Conservation (phyloP, 257 asterid species). For the Knoxia roxburghii region DNA sequence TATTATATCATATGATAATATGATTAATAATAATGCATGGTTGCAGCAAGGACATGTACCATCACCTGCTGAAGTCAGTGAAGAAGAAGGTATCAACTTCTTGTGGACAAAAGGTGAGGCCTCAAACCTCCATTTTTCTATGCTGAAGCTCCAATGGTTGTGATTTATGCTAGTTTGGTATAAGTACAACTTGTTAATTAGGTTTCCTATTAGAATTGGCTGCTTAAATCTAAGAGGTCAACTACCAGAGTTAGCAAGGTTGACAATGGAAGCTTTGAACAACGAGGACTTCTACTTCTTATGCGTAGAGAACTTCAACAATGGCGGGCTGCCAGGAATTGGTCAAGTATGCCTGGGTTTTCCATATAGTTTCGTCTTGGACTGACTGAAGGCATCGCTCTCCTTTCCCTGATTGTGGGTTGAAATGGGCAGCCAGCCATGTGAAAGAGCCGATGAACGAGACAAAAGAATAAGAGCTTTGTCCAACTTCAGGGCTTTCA, state of each 20-base stretch:
- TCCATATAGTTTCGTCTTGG: constrained; percentile 51
- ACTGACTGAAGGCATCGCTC: constrained; percentile 1
- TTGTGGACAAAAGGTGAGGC: constrained; percentile 54
- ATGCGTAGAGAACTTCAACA: constrained; percentile 53
- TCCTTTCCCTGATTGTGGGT: not conserved
- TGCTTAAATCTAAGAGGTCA: constrained; percentile 52
- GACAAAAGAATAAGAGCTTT: too few species aligned
- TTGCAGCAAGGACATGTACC: constrained; percentile 55
- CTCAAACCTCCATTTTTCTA: not conserved
- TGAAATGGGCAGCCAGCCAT: not conserved
- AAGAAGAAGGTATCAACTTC: constrained; percentile 56
- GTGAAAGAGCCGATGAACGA: too few species aligned
- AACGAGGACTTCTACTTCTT: constrained; percentile 55
- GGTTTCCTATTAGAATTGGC: constrained; percentile 79
- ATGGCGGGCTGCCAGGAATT: constrained; percentile 23
- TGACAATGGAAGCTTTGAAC: constrained; percentile 46
- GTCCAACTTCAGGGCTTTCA: too few species aligned
- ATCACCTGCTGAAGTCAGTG: constrained; percentile 90
- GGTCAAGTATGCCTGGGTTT: constrained; percentile 39
- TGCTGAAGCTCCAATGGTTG: not conserved
- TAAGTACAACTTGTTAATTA: constrained; percentile 58
- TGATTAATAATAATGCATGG: too few species aligned
- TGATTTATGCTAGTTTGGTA: constrained; percentile 24
- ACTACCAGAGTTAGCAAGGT: constrained; percentile 47
- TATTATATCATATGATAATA: too few species aligned